phyloP scores from a whole-genome alignment of 768 basidiomycete genomes.

The Lepiota brunneoincarnata region DNA sequence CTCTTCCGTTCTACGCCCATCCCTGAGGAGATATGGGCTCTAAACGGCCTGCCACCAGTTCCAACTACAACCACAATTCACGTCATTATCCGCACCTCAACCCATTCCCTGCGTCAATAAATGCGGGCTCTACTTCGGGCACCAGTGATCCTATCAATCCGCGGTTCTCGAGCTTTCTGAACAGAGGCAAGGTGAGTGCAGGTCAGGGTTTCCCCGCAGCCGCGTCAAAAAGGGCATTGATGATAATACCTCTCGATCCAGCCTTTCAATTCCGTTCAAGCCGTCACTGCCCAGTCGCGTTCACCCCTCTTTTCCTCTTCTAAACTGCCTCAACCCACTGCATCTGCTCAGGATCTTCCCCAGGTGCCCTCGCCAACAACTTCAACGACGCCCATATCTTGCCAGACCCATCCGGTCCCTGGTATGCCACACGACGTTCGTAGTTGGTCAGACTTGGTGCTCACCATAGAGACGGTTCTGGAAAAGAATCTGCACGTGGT shows the following conservation, averaged over 20 bases:
- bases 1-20: neutral
- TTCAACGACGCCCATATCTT: neutral
- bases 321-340: neutral
- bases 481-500: neutral
- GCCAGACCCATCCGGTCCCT: too few relatives aligned
- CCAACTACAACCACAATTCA: neutral
- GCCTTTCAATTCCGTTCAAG: constrained; percentile 1
- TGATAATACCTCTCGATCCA: neutral
- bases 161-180: neutral
- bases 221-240: neutral
- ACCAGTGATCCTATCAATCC: neutral
- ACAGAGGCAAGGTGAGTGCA: neutral
- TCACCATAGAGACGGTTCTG: neutral
- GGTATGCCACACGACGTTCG: neutral
- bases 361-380: neutral
- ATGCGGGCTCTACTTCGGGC: neutral
- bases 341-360: neutral
- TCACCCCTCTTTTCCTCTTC: neutral
- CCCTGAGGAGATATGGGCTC: constrained; percentile 1
- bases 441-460: neutral
- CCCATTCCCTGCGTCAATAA: neutral
- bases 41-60: neutral
- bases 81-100: neutral
- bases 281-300: neutral
- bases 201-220: too few relatives aligned